These are phyloP conservation scores for Neocucurbitaria cava DNA, from an alignment of 2,329 filamentous ascomycete genomes.

Conservation along the genomic window DNA sequence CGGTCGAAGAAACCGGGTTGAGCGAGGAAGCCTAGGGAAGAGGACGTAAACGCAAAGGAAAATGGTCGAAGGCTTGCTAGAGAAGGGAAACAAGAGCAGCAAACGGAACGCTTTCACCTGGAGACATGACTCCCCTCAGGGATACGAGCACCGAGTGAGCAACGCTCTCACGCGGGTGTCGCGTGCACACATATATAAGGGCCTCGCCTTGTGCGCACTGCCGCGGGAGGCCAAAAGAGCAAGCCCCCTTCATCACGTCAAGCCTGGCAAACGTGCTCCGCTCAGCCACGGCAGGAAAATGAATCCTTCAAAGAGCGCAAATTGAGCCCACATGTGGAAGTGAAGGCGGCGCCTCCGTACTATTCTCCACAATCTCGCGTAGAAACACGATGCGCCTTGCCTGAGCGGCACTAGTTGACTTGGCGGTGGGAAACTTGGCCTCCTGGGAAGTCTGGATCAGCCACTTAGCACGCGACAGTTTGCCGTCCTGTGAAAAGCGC, in stretches of 20 bases:
- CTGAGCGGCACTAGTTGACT: not conserved
- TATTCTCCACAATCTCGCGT: conserved; percentile 10
- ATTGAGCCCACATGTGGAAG: conserved; percentile 8
- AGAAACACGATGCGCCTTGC: not conserved
- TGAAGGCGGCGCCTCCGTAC: conserved; percentile 7
- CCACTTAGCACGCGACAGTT: not conserved
- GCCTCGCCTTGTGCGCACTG: not conserved
- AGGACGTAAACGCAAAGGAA: not conserved
- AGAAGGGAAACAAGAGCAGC: not conserved
- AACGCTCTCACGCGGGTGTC: conserved; percentile 5
- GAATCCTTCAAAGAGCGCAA: not conserved
- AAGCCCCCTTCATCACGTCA: not conserved
- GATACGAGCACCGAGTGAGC: conserved; percentile 6
- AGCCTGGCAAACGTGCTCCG: not conserved
- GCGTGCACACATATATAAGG: conserved; percentile 9
- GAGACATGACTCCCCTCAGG: conserved; percentile 8
- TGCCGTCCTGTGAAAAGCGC: too few relatives aligned
- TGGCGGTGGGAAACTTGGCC: not conserved
- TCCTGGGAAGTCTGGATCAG: not conserved
- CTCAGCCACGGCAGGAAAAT: not conserved
- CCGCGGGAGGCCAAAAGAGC: too few relatives aligned
- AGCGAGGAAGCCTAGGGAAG: not conserved
- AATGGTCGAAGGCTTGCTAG: not conserved
- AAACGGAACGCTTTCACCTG: conserved; percentile 2
- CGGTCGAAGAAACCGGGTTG: not conserved